Percentiles rank a stretch among this genome's conserved stretches.
Evolutionary conservation across 169 alveolate genomes (phyloP).

Genomic region (Plasmodium vinckei): DNA sequence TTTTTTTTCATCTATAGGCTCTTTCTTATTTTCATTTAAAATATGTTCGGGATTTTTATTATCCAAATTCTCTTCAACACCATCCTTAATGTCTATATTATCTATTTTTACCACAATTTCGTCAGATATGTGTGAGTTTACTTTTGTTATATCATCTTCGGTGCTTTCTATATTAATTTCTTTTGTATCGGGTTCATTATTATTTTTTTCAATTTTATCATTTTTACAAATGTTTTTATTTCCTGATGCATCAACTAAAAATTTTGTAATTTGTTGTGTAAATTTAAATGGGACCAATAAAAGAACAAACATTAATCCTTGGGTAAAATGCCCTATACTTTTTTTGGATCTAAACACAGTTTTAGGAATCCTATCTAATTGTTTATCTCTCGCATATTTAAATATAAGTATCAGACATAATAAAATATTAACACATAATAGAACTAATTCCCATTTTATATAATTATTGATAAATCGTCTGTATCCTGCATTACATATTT

Average conservation of each 20-base stretch:
- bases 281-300: slow-evolving; percentile 44
- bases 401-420: slow-evolving; percentile 23
- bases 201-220: neutral
- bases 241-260: neutral
- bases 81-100: neutral
- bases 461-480: slow-evolving; percentile 14
- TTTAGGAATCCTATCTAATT: neutral
- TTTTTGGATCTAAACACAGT: slow-evolving; percentile 19
- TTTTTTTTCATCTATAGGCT: neutral
- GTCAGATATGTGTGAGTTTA: no score
- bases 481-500: slow-evolving; percentile 10
- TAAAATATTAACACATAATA: slow-evolving; percentile 20
- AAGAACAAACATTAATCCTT: slow-evolving; percentile 38
- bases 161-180: no score
- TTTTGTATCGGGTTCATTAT: slow-evolving; percentile 2
- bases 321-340: slow-evolving; percentile 50
- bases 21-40: neutral
- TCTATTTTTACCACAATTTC: no score
- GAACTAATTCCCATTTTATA: slow-evolving; percentile 45
- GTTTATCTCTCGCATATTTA: slow-evolving; percentile 24
- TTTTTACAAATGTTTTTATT: slow-evolving; percentile 2
- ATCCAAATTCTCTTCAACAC: neutral
- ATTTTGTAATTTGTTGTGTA: slow-evolving; percentile 21
- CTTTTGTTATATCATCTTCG: no score
- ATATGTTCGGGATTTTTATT: neutral